Conservation (phyloP, 495 filamentous ascomycete species). For the Podospora appendiculata region DNA sequence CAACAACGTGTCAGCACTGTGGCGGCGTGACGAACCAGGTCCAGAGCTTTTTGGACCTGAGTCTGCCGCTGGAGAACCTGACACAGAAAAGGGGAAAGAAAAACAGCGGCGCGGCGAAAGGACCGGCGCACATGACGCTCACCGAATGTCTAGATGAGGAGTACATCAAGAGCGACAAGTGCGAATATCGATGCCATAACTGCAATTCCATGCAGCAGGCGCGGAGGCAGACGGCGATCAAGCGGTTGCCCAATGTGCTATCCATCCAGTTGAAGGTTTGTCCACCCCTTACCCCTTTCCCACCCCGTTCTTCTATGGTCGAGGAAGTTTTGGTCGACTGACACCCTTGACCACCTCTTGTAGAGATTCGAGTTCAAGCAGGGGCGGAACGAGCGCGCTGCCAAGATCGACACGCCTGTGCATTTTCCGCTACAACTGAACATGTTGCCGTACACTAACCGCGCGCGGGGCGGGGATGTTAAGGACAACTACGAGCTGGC, state of each 20-base stretch:
- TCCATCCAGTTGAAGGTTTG: constrained; percentile 83
- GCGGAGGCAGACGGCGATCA: constrained; percentile 72
- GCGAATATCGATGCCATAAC: constrained; percentile 71
- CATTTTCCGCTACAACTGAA: constrained; percentile 80
- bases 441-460: constrained; percentile 78
- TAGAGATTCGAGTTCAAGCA: constrained; percentile 74
- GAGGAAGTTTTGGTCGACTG: too few relatives aligned
- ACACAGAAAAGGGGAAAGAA: constrained; percentile 44
- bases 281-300: background rate
- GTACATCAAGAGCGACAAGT: constrained; percentile 69
- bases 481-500: constrained; percentile 39
- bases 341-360: background rate
- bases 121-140: constrained; percentile 46
- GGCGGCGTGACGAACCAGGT: constrained; percentile 66
- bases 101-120: constrained; percentile 12
- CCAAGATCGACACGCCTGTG: constrained; percentile 75
- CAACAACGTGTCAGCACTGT: constrained; percentile 80
- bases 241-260: constrained; percentile 74
- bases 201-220: constrained; percentile 67
- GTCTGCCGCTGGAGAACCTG: constrained; percentile 64
- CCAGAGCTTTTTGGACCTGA: constrained; percentile 82
- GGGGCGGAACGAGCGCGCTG: constrained; percentile 47
- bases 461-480: constrained; percentile 32
- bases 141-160: constrained; percentile 71
- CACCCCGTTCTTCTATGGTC: background rate